Conservation (phyloP, 345 rosid species). For the Mangifera indica region DNA sequence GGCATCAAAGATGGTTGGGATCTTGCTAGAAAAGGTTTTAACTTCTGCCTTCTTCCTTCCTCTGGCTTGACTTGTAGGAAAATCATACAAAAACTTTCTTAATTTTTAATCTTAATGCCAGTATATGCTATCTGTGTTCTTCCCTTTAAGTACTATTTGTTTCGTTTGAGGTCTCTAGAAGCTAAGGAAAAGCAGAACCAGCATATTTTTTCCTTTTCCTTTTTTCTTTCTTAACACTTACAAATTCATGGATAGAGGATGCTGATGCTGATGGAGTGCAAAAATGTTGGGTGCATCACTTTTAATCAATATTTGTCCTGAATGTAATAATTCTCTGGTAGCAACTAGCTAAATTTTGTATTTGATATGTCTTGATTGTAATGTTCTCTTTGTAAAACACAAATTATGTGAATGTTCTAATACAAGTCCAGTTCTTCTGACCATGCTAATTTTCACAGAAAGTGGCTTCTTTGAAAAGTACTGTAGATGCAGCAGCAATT, state of each 20-base stretch:
- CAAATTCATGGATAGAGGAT: neutral
- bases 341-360: neutral
- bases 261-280: constrained; percentile 8
- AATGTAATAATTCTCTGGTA: neutral
- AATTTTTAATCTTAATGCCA: too few relatives aligned
- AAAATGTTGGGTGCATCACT: neutral
- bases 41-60: neutral
- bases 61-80: neutral
- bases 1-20: constrained; percentile 60
- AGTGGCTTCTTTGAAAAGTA: constrained; percentile 78
- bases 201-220: neutral
- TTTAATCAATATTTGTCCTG: neutral
- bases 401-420: neutral
- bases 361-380: neutral
- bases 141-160: too few relatives aligned
- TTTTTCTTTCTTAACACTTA: neutral
- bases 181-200: neutral
- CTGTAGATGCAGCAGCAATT: constrained; percentile 67
- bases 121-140: too few relatives aligned
- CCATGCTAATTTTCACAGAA: constrained; percentile 40
- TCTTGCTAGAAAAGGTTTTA: constrained; percentile 80
- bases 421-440: constrained; percentile 11
- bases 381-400: neutral
- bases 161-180: neutral
- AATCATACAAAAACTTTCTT: too few relatives aligned